Base-by-base conservation (phyloP, 2,329 filamentous ascomycete species). In the Malbranchea zuffiana region DNA sequence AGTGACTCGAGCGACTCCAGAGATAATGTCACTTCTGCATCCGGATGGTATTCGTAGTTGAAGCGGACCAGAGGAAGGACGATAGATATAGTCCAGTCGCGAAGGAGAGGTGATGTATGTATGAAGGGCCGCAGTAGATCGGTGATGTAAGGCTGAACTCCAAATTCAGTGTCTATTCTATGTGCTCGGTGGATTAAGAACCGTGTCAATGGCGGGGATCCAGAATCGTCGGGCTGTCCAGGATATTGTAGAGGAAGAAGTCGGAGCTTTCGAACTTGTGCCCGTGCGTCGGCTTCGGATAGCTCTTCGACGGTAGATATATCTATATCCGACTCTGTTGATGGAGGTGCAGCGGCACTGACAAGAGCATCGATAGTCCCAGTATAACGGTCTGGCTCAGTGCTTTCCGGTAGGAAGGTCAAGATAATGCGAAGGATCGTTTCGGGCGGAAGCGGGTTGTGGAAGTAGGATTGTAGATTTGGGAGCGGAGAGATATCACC, bases 131-230 rank as follows among this genome's bases (percentile, higher is more conserved):
- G 61, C 21, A 78, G 50, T 23, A 80, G 67, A 12, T 67, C 59
- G 5, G 70, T 66, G 3, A 77, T 57, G 30, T 75, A 62, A 13
- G 67, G 65, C 34, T 78, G 63, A 11, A 77, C 60, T 19, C 74
- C 71, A 2, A 71, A 74, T 55, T 76, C 66, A 6, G 59, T 51
- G 43, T 79, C 75, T 32, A 80, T 75, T 28, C 64, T 63, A 48
- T 75, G 65, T 15, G 74, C 68, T 37, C 74, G 72, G 48, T 75
- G 71, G 37, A 77, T 66, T 11, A 80, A 52, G 46, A 79, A 80
- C 39, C 66, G 62, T 6, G 66, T 68, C 28, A 78, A 51, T 1
- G 61, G 47, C 44, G 74, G 71, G 16, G 63, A 51, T 3, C 63
- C 55, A 24, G 59, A 56, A 37, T 67, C 35, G 25, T 56, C 54